Evolutionary conservation across 805 yeast genomes (phyloP), one percentile per base, ranked within the genome.

Genomic region (Sugiyamaella boreocaroliniensis): DNA sequence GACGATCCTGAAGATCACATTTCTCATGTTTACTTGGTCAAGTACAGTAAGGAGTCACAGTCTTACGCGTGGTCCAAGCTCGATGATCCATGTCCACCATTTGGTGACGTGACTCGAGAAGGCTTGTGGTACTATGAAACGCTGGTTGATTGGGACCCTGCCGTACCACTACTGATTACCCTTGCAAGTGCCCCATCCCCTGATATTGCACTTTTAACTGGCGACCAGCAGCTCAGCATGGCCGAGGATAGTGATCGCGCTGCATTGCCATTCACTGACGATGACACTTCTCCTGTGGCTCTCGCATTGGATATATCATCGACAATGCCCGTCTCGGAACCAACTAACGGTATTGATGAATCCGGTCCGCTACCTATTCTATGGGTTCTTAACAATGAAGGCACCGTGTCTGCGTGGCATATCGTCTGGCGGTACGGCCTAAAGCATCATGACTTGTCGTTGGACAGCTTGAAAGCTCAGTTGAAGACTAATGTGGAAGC

Each of bases 181-280:
- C 54, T 85, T 0, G 78, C 86, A 1, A 77, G 85, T 1, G 78
- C 89, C 0, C 75, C 80, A 20, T 79, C 93, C 0, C 74, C 86
- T 2, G 96, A 86, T 51, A 61, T 86, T 14, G 68, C 78, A 7
- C 68, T 83, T 0, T 54, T 77, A 22, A 72, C 80, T 1, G 59
- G 69, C 1, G 47, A 58, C 0, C 66, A 67, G 16, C 62, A 71
- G 2, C 61, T 83, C 0, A 70, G 70, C 29, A 82, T 82, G 8
- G 66, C 77, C 2, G 85, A 85, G 59, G 97, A 89, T 62, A 72
- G 82, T 3, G 81, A 80, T 60, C 75, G 86, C 48, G 95, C 96
- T 0, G 76, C 80, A 22, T 71, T 88, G 56, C 96, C 96, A 1
- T 71, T 87, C 59, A 80, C 79, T 61, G 83, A 80, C 8, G 82